Evolutionary conservation across 2,329 filamentous ascomycete genomes (phyloP), one percentile per base, ranked within the genome.

Genomic region (Neofusicoccum kwambonambiense): DNA sequence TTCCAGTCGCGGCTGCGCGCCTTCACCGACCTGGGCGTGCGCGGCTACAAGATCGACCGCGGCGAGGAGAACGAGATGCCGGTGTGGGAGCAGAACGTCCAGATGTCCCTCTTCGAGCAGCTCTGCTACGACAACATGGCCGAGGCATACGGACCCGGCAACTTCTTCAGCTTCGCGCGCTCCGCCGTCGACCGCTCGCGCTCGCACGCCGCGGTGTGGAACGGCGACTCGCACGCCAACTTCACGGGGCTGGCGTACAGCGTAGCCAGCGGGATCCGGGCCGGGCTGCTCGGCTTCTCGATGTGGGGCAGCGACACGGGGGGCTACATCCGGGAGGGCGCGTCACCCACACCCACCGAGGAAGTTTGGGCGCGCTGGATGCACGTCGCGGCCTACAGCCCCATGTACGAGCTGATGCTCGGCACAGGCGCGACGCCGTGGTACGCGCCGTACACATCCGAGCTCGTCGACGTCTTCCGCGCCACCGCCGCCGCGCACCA

Each of bases 61-160:
- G 76, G 76, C 27, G 76, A 78, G 56, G 76, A 78, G 68, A 70
- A 68, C n/a, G 76, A 78, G 66, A 76, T 77, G 75, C 76, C 76
- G 1, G 74, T 71, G 6, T 74, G 69, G 49, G 72, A 73, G 52
- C 76, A 78, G 58, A 78, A 78, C 64, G 69, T 72, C 31, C 76
- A 78, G 64, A 73, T 70, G 65, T 64, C 68, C 1, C 71, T 76
- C 2, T 77, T 77, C 64, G 65, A 73, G 17, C 64, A 73, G 44
- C 67, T 78, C 5, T 74, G 72, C 54, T 72, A 75, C 65, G 70
- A 75, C 34, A 71, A 67, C 44, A 76, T 78, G 75, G 70, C 70
- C 2, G 62, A 67, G 4, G 70, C 71, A 44, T 76, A 70, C 71
- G 75, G 75, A 6, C 63, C 67, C 4, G 64, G 68, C 9, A 68